These are phyloP conservation scores for Pestalotiopsis sp. DNA, from an alignment of 2,329 filamentous ascomycete species.

Conservation along the genomic window DNA sequence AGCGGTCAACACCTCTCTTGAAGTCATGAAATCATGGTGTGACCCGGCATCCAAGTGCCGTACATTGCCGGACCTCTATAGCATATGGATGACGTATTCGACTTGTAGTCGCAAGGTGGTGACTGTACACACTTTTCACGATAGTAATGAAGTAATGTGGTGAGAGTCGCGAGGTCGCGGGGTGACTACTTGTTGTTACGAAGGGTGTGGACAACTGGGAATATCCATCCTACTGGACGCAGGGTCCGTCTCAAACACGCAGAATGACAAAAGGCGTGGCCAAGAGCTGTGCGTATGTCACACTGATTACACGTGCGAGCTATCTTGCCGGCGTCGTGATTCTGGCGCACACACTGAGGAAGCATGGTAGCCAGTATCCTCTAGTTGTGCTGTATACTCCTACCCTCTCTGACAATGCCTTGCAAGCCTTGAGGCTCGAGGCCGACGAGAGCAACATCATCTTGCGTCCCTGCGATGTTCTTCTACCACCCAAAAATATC, in stretches of 20 bases:
- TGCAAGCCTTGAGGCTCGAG: slow-evolving; percentile 43
- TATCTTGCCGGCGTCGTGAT: slow-evolving; percentile 54
- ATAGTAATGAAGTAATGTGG: background rate
- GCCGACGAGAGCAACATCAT: slow-evolving; percentile 39
- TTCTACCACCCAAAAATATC: slow-evolving; percentile 36
- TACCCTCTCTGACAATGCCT: slow-evolving; percentile 37
- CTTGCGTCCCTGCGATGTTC: slow-evolving; percentile 38
- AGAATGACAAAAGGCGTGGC: background rate
- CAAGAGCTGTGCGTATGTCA: slow-evolving; percentile 42
- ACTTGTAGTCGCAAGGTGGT: background rate
- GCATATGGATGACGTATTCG: background rate
- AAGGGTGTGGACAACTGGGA: background rate
- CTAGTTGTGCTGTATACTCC: slow-evolving; percentile 51
- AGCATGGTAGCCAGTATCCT: slow-evolving; percentile 45
- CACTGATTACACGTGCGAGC: slow-evolving; percentile 50
- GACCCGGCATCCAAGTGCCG: background rate
- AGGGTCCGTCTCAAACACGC: background rate
- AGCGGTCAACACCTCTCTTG: background rate
- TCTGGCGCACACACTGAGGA: slow-evolving; percentile 48
- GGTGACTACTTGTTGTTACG: background rate
- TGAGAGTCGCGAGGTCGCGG: background rate
- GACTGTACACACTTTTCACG: background rate
- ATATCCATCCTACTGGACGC: background rate
- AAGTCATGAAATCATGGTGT: slow-evolving; percentile 4
- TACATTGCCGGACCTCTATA: no score